phyloP scores from a whole-genome alignment of 371 early-diverging fungal genomes.

The Mortierella sp. region DNA sequence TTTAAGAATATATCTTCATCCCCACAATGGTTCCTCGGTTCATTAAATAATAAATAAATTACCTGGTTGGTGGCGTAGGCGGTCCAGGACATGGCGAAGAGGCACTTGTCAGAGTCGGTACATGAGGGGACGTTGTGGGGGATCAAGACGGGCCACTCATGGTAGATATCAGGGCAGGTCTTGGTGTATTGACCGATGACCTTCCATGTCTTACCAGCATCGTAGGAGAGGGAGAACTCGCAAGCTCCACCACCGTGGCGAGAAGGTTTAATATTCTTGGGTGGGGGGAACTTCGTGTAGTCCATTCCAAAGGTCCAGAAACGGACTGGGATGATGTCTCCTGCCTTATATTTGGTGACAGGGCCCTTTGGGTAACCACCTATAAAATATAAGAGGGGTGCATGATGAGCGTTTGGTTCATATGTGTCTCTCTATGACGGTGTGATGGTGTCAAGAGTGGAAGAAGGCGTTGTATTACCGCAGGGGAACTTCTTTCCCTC shows the following conservation, averaged over 20 bases:
- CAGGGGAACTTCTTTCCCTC: conserved; percentile 36
- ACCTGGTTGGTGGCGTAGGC: conserved; percentile 1
- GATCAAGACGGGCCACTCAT: conserved; percentile 36
- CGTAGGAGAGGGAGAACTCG: conserved; percentile 73
- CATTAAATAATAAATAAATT: too few species aligned
- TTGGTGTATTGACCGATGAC: conserved; percentile 60
- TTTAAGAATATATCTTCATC: too few species aligned
- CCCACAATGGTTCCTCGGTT: too few species aligned
- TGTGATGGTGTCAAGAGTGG: too few species aligned
- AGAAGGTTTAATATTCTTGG: background rate
- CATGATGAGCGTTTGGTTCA: background rate
- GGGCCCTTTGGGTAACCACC: conserved; percentile 36
- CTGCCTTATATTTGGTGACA: conserved; percentile 40
- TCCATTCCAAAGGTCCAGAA: conserved; percentile 38
- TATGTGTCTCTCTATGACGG: too few species aligned
- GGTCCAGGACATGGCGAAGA: conserved; percentile 36
- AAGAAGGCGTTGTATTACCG: background rate
- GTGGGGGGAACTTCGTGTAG: conserved; percentile 27
- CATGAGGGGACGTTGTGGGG: conserved; percentile 36
- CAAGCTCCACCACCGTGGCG: conserved; percentile 73
- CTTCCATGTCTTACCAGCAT: conserved; percentile 68
- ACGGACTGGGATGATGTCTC: conserved; percentile 35
- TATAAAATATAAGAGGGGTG: background rate
- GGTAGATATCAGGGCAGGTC: conserved; percentile 55
- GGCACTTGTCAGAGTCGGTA: conserved; percentile 28